These are phyloP conservation scores for Lathyrus sativus DNA, from an alignment of 306 rosid genomes.

Conservation along the genomic window DNA sequence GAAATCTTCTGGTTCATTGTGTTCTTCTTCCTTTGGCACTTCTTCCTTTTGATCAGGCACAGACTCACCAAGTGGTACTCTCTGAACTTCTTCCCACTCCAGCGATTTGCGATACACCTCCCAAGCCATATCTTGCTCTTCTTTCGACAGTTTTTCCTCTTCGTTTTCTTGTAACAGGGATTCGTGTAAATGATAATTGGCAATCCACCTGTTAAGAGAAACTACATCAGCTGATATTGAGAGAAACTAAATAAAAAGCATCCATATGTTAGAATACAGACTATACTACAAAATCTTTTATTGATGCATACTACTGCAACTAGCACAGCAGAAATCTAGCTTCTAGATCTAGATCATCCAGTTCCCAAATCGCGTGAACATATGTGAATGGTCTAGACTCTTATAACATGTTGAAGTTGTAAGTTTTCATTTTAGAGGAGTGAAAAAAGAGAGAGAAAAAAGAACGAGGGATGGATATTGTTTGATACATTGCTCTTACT, in stretches of 20 bases:
- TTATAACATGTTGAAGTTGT: not conserved
- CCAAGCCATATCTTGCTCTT: constrained; percentile 99
- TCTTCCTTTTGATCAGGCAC: constrained; percentile 50
- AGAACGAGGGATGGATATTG: no score
- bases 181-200: constrained; percentile 86
- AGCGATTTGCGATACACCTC: constrained; percentile 75
- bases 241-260: constrained; percentile 19
- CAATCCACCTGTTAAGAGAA: constrained; percentile 72
- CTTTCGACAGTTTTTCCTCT: constrained; percentile 91
- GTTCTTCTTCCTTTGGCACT: constrained; percentile 26
- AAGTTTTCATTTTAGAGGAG: not conserved
- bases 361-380: not conserved
- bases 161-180: constrained; percentile 89
- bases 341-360: not conserved
- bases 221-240: constrained; percentile 19
- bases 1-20: constrained; percentile 38
- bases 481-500: no score
- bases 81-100: constrained; percentile 93
- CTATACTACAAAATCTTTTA: not conserved
- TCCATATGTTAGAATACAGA: constrained; percentile 5
- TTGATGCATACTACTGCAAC: constrained; percentile 18
- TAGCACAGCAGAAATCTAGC: constrained; percentile 18
- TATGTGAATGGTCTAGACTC: not conserved
- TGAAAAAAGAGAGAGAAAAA: no score
- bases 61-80: constrained; percentile 58